These are phyloP conservation scores for Hypoxylon lienhwacheense DNA, from an alignment of 495 filamentous ascomycete genomes.

Conservation along the genomic window DNA sequence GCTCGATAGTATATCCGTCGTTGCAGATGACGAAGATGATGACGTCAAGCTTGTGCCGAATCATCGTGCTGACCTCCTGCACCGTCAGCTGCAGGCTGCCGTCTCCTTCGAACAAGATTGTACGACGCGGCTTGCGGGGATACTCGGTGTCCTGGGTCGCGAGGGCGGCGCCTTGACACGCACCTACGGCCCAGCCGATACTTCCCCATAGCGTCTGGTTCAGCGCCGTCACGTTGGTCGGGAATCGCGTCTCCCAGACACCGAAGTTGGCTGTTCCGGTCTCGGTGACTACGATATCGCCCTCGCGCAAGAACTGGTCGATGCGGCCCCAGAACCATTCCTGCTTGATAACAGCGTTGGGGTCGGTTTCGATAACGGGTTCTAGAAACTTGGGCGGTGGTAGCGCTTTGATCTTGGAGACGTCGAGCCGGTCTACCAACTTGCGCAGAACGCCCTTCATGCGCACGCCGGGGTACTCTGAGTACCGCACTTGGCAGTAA, in stretches of 20 bases:
- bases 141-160: conserved; percentile 62
- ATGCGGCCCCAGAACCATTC: conserved; percentile 84
- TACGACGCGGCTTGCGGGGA: conserved; percentile 51
- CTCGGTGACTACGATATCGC: conserved; percentile 83
- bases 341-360: conserved; percentile 65
- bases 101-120: conserved; percentile 85
- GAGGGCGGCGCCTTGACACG: conserved; percentile 74
- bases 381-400: conserved; percentile 54
- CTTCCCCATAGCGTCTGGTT: conserved; percentile 89
- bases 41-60: conserved; percentile 72
- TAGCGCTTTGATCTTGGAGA: conserved; percentile 56
- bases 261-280: conserved; percentile 91
- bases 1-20: conserved; percentile 76
- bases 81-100: conserved; percentile 82
- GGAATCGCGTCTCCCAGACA: conserved; percentile 85
- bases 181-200: conserved; percentile 81
- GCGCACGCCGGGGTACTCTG: conserved; percentile 77
- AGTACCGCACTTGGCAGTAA: conserved; percentile 73
- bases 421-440: conserved; percentile 62
- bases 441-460: conserved; percentile 88
- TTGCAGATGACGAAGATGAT: conserved; percentile 84
- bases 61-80: conserved; percentile 86
- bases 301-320: conserved; percentile 72
- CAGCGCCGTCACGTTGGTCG: conserved; percentile 69
- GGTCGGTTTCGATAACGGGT: conserved; percentile 47